Percentiles rank a stretch among this genome's conserved stretches.
These are phyloP conservation scores for Iris macrosiphon DNA, from an alignment of 106 monocot genomes.

Conservation along the genomic window DNA sequence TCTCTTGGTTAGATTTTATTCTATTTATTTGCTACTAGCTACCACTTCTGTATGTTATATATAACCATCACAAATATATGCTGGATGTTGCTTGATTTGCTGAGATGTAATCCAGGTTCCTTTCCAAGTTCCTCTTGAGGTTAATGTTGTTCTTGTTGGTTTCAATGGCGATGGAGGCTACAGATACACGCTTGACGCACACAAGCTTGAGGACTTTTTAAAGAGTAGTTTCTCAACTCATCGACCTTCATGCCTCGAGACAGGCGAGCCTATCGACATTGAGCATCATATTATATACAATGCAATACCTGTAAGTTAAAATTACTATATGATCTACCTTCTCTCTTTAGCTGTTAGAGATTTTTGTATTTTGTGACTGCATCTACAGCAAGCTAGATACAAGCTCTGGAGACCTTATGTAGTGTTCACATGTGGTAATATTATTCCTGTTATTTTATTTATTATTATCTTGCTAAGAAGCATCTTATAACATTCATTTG, in stretches of 20 bases:
- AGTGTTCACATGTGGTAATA: too few species aligned
- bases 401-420: too few species aligned
- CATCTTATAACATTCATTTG: too few species aligned
- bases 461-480: too few species aligned
- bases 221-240: conserved; percentile 76
- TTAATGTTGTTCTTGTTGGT: conserved; percentile 83
- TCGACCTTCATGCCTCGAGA: conserved; percentile 87
- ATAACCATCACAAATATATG: too few species aligned
- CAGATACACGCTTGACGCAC: conserved; percentile 60
- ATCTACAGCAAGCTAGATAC: too few species aligned
- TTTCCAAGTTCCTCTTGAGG: conserved; percentile 96
- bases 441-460: too few species aligned
- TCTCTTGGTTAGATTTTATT: too few species aligned
- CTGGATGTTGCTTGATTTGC: too few species aligned
- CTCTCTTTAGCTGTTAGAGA: neutral
- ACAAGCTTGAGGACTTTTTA: conserved; percentile 68
- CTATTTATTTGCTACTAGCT: too few species aligned
- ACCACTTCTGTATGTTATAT: too few species aligned
- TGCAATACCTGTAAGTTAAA: conserved; percentile 58
- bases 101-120: too few species aligned
- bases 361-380: conserved; percentile 1
- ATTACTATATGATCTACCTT: conserved; percentile 5
- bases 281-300: conserved; percentile 96
- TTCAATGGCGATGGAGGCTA: conserved; percentile 87
- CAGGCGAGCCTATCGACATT: conserved; percentile 92